Base-by-base conservation (phyloP, 2,329 filamentous ascomycete genomes). In the Periconia digitata region DNA sequence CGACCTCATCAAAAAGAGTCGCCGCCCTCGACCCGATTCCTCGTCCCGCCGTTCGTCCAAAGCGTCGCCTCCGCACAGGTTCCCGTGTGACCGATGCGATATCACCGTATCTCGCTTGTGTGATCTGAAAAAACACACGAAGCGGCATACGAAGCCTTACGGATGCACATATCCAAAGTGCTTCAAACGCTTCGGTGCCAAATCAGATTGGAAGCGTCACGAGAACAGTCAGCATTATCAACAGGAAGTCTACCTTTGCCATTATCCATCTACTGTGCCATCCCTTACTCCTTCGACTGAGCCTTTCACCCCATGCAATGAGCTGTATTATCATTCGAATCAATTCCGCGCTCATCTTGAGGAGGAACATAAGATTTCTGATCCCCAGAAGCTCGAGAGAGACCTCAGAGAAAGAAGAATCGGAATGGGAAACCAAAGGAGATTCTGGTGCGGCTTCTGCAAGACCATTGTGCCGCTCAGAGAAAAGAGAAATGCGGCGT, bases 191-290 rank as follows among this genome's bases (percentile, higher is more conserved):
- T 96, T 96, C 58, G 92, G 92, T n/a, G 92, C 88, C 69, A 95
- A 96, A 66, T 92, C 90, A 50, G 92, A 96, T 70, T 96, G 85
- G 92, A 95, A 95, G 66, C 84, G 92, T 1, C 92, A 96, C 62
- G 92, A 96, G 63, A 87, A 84, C 55, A 84, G 82, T 15, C 87
- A 92, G 62, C 91, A 96, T 66, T 84, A 82, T 51, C 82, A 87
- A 49, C 69, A 81, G 6, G 86, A 91, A 61, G 79, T 79, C 40
- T 96, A 88, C 85, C 82, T 81, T 23, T 96, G 91, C 64, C 76
- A 80, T 23, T 62, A 50, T 6, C 18, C 17, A 0, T 41, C 39
- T 12, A 8, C 46, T 1, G 10, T 39, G 1, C 24, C 45, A 6
- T 40, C 47, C 17, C 18, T 34, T 15, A 35, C 27, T 16, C 41